phyloP scores from a whole-genome alignment of 2,329 filamentous ascomycete genomes.

The Xylaria sp. region DNA sequence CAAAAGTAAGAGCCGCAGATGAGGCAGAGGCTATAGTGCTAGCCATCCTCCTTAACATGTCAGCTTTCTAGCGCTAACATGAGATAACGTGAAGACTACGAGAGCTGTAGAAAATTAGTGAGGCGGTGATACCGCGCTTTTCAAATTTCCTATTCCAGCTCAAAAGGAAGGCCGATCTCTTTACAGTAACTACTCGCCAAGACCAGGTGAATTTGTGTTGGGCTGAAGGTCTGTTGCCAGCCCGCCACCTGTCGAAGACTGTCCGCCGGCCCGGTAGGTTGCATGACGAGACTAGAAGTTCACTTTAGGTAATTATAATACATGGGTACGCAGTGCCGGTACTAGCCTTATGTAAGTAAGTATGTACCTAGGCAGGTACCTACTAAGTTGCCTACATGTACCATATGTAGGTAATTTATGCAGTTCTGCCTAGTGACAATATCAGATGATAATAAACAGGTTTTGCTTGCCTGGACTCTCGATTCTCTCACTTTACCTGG shows the following conservation, averaged over 20 bases:
- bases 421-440: neutral
- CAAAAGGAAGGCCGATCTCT: neutral
- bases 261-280: neutral
- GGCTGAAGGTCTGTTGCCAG: neutral
- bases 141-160: neutral
- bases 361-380: neutral
- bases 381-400: neutral
- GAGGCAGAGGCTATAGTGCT: conserved; percentile 59
- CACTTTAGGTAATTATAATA: no score
- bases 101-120: neutral
- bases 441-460: neutral
- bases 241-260: conserved; percentile 5
- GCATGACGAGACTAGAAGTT: neutral
- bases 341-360: neutral
- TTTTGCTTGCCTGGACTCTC: neutral
- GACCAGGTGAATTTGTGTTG: conserved; percentile 19
- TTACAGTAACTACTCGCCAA: conserved; percentile 20
- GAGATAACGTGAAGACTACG: neutral
- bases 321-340: neutral
- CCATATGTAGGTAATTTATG: neutral
- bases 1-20: conserved; percentile 78
- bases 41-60: conserved; percentile 54
- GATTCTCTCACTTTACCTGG: neutral
- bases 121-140: neutral
- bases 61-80: conserved; percentile 13